phyloP scores from a whole-genome alignment of 192 early-diverging fungal genomes.

The Rhizophagus prolifer region DNA sequence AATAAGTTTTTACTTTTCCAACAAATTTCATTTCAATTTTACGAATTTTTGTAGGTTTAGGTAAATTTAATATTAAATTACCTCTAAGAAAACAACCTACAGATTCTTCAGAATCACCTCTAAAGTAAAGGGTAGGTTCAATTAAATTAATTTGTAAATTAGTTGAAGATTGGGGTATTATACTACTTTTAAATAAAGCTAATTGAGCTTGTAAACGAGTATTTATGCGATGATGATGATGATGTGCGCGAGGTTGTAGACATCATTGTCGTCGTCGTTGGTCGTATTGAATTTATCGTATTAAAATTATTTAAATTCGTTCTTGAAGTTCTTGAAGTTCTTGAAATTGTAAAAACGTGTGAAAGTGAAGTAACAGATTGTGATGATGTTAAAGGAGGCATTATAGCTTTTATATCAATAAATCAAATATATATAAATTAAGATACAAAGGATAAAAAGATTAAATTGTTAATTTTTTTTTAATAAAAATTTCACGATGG shows the following conservation, averaged over 20 bases:
- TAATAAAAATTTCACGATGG: no score
- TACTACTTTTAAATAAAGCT: background rate
- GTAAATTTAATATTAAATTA: conserved; percentile 12
- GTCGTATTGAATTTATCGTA: no score
- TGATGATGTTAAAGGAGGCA: no score
- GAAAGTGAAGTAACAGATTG: background rate
- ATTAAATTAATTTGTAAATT: conserved; percentile 14
- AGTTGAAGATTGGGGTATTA: background rate
- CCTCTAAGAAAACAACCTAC: conserved; percentile 16
- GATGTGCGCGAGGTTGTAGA: background rate
- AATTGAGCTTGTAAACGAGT: background rate
- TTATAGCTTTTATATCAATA: no score
- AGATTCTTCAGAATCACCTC: conserved; percentile 6
- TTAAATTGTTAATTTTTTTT: no score
- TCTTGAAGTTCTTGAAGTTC: no score
- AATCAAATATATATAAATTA: no score
- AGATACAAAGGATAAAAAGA: no score
- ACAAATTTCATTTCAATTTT: conserved; percentile 14
- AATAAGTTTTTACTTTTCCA: background rate
- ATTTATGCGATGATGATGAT: background rate
- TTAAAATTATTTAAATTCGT: no score
- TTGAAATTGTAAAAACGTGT: background rate
- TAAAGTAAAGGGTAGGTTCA: conserved; percentile 12
- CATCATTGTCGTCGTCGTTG: no score
- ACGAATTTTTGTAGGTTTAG: conserved; percentile 10